Evolutionary conservation across 1,139 yeast species (phyloP), one percentile per base, ranked within the genome.

Genomic region (Trichomonascaceae sp.): DNA sequence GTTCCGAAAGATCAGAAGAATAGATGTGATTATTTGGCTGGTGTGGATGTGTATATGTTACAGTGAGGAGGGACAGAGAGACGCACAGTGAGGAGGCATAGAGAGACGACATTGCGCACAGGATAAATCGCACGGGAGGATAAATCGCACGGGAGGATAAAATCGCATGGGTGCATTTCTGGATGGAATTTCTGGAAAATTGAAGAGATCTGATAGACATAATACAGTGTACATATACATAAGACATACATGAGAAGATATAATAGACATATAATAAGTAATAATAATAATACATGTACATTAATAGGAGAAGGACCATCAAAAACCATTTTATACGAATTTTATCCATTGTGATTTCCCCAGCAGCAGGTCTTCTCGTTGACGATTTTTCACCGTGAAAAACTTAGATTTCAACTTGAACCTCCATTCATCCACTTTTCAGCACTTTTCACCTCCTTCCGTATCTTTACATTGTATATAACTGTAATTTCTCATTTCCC

Each of bases 1-100:
- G 52, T 52, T 1, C 47, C 55, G 12, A 12, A 10, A 8, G 46
- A 38, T 13, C 55, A 52, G 45, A 43, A 20, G 38, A 45, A 43
- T 4, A 20, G 50, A 9, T 52, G 55, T 30, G 41, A 49, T 9
- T 52, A 49, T 24, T 43, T 27, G 32, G 32, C 12, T 3, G 32
- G 12, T 27, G 32, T 27, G 5, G 32, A 27, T 27, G 32, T 27
- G 10, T 27, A 27, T 27, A 5, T 27, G 32, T 8, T 27, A 17
- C 41, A n/a, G 41, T 36, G 17, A 32, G n/a, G n/a, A 32, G n/a
- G 13, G 15, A 10, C 13, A n/a, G n/a, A n/a, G n/a, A n/a, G n/a
- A n/a, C n/a, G n/a, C n/a, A n/a, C n/a, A n/a, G n/a, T n/a, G n/a
- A n/a, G n/a, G n/a, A n/a, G n/a, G 32, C 32, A 27, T 27, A 27